Evolutionary conservation across 169 alveolate genomes (phyloP).

Genomic region (Toxoplasma gondii): DNA sequence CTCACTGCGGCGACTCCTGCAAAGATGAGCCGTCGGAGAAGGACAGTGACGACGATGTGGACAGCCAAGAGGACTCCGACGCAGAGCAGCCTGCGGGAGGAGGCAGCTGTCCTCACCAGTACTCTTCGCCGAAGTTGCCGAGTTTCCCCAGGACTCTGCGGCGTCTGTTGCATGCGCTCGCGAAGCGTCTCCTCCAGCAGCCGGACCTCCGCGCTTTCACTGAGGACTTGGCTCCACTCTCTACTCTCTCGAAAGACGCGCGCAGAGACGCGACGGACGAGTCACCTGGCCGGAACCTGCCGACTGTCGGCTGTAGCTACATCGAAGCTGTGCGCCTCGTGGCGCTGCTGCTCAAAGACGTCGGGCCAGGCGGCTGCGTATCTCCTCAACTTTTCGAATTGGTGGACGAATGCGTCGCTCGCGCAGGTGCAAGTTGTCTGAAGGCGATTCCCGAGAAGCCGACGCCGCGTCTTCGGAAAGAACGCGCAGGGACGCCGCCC

Average conservation of each 20-base stretch:
- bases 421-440: background rate
- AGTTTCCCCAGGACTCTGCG: background rate
- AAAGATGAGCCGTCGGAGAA: background rate
- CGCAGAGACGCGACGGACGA: background rate
- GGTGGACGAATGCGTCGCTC: slow-evolving; percentile 39
- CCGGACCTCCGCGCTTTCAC: background rate
- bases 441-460: background rate
- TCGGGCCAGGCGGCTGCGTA: slow-evolving; percentile 29
- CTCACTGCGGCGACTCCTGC: background rate
- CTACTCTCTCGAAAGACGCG: background rate
- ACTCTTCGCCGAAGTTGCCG: background rate
- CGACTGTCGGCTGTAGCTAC: background rate
- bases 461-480: background rate
- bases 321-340: slow-evolving; percentile 31
- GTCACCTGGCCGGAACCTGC: background rate
- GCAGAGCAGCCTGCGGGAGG: background rate
- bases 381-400: background rate
- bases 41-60: background rate
- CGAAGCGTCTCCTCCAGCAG: slow-evolving; percentile 39
- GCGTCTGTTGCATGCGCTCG: background rate
- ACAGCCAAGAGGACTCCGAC: background rate
- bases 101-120: background rate
- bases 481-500: background rate
- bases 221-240: background rate
- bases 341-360: slow-evolving; percentile 32